These are phyloP conservation scores for Avicennia marina DNA, from an alignment of 257 asterid species.

Conservation along the genomic window DNA sequence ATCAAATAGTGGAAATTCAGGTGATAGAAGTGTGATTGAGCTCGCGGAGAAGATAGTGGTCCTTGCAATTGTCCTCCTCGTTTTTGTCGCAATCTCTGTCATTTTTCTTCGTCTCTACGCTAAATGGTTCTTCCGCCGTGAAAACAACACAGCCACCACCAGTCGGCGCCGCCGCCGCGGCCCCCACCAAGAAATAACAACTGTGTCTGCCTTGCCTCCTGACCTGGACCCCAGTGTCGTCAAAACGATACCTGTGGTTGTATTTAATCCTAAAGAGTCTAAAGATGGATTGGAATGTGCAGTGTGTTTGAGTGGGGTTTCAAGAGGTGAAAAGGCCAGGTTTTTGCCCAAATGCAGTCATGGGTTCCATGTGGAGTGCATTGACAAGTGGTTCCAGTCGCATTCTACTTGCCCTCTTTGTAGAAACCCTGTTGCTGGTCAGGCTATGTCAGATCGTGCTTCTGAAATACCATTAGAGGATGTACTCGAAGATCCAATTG, in stretches of 20 bases:
- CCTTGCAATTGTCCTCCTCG: slow-evolving; percentile 39
- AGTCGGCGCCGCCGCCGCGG: slow-evolving; percentile 30
- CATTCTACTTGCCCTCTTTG: too few species aligned
- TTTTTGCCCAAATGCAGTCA: slow-evolving; percentile 51
- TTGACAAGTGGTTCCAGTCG: slow-evolving; percentile 64
- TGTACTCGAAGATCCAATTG: slow-evolving; percentile 8
- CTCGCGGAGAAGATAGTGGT: slow-evolving; percentile 55
- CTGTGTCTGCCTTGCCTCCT: slow-evolving; percentile 11
- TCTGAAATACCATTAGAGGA: slow-evolving; percentile 3
- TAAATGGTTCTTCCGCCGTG: slow-evolving; percentile 55
- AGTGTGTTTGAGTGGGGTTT: slow-evolving; percentile 37
- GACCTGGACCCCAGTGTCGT: slow-evolving; percentile 43
- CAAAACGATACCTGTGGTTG: slow-evolving; percentile 35
- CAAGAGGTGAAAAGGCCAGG: slow-evolving; percentile 42
- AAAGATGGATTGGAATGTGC: slow-evolving; percentile 47
- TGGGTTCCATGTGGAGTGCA: slow-evolving; percentile 56
- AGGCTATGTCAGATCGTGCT: background rate
- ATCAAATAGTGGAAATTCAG: slow-evolving; percentile 7
- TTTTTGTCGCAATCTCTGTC: slow-evolving; percentile 37
- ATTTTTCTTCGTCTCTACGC: slow-evolving; percentile 55
- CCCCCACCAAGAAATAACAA: slow-evolving; percentile 26
- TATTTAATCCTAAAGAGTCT: slow-evolving; percentile 21
- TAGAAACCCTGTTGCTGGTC: too few species aligned
- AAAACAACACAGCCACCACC: slow-evolving; percentile 17
- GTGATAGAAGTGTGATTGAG: slow-evolving; percentile 33